phyloP scores from a whole-genome alignment of 2,329 filamentous ascomycete genomes.

The Akanthomyces dipterigenus region DNA sequence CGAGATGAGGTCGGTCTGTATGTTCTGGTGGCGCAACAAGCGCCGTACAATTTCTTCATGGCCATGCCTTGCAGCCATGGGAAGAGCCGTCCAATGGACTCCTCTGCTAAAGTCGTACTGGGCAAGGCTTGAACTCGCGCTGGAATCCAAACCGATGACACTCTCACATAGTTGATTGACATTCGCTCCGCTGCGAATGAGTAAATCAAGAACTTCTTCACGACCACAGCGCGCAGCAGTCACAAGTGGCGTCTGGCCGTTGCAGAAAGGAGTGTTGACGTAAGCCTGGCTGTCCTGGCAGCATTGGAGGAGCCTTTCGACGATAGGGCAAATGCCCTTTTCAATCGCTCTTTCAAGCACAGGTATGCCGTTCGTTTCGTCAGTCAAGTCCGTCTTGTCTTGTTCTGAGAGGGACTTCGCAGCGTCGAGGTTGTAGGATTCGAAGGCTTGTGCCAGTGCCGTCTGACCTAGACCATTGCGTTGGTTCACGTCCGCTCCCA shows the following conservation, averaged over 20 bases:
- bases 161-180: neutral
- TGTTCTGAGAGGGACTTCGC: neutral
- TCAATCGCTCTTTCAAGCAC: neutral
- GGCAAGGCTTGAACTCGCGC: no score
- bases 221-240: neutral
- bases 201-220: neutral
- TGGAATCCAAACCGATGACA: no score
- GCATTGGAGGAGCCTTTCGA: neutral
- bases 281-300: neutral
- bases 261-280: neutral
- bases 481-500: neutral
- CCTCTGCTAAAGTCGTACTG: neutral
- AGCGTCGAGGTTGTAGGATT: neutral
- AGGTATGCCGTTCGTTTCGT: neutral
- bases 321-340: neutral
- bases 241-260: neutral
- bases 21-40: neutral
- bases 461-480: neutral
- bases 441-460: neutral
- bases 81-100: neutral
- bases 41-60: neutral
- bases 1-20: neutral
- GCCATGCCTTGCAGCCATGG: neutral
- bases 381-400: neutral
- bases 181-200: neutral